Evolutionary conservation across 169 alveolate species (phyloP), one percentile per base, ranked within the genome.

Genomic region (Plasmodium coatneyi): DNA sequence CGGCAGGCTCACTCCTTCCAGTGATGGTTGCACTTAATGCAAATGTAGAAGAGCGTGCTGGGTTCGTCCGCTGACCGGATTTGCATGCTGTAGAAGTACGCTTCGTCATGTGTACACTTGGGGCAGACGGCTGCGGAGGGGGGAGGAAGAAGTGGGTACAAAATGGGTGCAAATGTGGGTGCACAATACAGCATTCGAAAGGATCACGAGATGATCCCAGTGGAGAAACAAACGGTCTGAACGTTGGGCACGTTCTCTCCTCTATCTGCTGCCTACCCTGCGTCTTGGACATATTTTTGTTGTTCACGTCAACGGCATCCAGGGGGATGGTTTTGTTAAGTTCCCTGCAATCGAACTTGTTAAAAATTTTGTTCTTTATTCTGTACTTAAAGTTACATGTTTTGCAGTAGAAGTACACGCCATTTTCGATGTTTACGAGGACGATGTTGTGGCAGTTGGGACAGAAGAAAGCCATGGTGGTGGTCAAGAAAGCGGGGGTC

Each of bases 51-150:
- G 71, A 95, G 93, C 5, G 98, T 96, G 92, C 94, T 94, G 2
- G 98, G 98, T 76, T 96, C 98, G 89, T 96, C 98, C n/a, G 98
- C 98, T 2, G 98, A 96, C 34, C 98, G 72, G 7, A 96, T 95
- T 70, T 96, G 98, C 72, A 96, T 72, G 89, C 97, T 96, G 95
- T 94, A 94, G 81, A 96, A 96, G 83, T 96, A 96, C 2, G 98
- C 98, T 83, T 96, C 98, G 74, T 95, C 96, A 84, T 96, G 82
- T 72, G 96, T 95, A 70, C 98, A 96, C 43, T 93, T 72, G 25
- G 98, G 98, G 84, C 98, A 96, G 25, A 96, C 93, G 74, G 98
- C 98, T 96, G 71, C 34, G 81, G 22, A 32, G 52, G 76, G 14
- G 74, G 49, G 34, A 81, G n/a, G 36, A 36, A n/a, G n/a, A 49